phyloP scores from a whole-genome alignment of 192 early-diverging fungal species.

The Powellomyces hirtus region DNA sequence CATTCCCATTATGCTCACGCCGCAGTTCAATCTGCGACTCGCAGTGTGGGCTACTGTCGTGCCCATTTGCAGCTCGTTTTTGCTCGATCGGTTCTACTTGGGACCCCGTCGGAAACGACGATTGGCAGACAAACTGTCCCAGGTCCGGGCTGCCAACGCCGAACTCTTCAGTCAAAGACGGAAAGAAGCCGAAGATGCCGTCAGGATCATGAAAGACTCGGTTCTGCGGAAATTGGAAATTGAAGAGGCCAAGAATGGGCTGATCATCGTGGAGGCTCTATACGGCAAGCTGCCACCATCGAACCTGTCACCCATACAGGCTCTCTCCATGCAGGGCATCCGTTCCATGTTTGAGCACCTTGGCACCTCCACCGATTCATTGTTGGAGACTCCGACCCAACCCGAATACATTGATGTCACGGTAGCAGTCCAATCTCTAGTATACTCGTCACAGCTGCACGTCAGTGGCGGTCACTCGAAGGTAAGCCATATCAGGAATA shows the following conservation, averaged over 20 bases:
- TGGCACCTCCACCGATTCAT: neutral
- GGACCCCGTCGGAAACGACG: conserved; percentile 32
- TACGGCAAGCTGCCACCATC: conserved; percentile 78
- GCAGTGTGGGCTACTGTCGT: conserved; percentile 36
- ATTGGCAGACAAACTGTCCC: conserved; percentile 23
- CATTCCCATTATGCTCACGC: conserved; percentile 48
- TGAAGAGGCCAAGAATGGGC: conserved; percentile 63
- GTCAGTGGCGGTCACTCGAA: conserved; percentile 86
- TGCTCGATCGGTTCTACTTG: conserved; percentile 38
- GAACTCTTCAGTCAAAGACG: conserved; percentile 55
- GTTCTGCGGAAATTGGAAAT: conserved; percentile 65
- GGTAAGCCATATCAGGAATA: conserved; percentile 37
- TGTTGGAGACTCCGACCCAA: neutral
- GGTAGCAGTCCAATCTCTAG: conserved; percentile 77
- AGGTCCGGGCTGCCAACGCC: conserved; percentile 46
- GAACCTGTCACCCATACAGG: neutral
- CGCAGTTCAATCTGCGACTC: conserved; percentile 40
- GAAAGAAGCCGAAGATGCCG: conserved; percentile 76
- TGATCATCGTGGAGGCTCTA: conserved; percentile 81
- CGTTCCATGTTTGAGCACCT: conserved; percentile 17
- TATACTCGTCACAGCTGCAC: conserved; percentile 81
- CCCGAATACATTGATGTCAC: conserved; percentile 75
- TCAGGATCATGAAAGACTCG: conserved; percentile 65
- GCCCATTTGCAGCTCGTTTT: conserved; percentile 32
- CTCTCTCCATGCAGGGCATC: conserved; percentile 30